Base-by-base conservation (phyloP, 139 green algal species). In the Chlorella sp. region DNA sequence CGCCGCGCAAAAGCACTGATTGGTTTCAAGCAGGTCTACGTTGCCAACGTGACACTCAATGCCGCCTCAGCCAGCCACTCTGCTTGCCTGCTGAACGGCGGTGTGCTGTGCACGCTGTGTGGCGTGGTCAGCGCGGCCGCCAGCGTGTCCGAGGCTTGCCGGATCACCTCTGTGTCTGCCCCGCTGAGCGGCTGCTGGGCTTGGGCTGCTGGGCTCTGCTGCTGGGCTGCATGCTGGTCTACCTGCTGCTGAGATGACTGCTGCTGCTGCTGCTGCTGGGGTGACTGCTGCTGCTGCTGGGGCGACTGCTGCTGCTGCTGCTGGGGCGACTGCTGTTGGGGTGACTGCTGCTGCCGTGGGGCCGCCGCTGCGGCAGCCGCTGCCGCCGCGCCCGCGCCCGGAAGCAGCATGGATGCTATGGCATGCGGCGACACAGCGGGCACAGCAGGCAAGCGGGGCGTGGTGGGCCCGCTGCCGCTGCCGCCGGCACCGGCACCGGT, bases 361-460 rank as follows among this genome's bases (percentile, higher is more conserved):
- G 47, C 69, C 34, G 69, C 36, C 1, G 21, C 38, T 34, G 47
- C 39, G 3, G 47, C 18, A 9, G 47, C 51, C 17, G 47, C 47
- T 1, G 18, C n/a, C 16, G 47, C 30, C 7, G 41, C 41, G 16
- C 78, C 78, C 1, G 63, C 60, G 12, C 76, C 60, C 0, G 78
- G 78, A 1, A 84, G 78, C 41, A 84, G 64, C 41, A 84, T n/a
- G 39, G 78, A 84, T 0, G 78, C 78, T 26, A 84, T 64, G 17
- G 63, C 78, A 4, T 75, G 41, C 0, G 78, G 78, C 11, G 63
- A 75, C 28, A 63, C 78, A 23, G 64, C 41, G 1, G 78, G 64
- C 28, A 63, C 78, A 23, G 64, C 41, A 4, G 78, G 5, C 1
- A 62, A 15, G 63, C 60, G 23, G 0, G 76, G 76, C 21, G 76